Evolutionary conservation across 2,329 filamentous ascomycete species (phyloP).

Genomic region (Knoxdaviesia capensis): DNA sequence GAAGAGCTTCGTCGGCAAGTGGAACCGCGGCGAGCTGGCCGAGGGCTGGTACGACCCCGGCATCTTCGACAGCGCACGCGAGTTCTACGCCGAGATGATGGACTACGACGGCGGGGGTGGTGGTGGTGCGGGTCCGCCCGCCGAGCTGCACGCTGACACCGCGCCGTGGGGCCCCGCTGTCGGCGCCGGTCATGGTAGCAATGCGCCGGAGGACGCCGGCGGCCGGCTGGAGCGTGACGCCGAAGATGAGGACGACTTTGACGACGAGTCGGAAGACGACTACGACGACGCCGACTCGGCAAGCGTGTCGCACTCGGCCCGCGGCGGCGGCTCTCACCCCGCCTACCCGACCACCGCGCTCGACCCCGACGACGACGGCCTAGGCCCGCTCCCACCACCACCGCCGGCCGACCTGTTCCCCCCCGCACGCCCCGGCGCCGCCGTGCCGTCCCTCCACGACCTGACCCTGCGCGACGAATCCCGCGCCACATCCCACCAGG

Average conservation of each 20-base stretch:
- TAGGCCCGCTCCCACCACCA: conserved; percentile 1
- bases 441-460: conserved; percentile 56
- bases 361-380: conserved; percentile 20
- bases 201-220: too few species aligned
- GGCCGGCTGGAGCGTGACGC: background rate
- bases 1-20: conserved; percentile 84
- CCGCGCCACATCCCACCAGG: conserved; percentile 22
- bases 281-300: conserved; percentile 3
- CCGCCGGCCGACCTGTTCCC: conserved; percentile 8
- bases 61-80: conserved; percentile 25
- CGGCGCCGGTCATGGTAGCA: too few species aligned
- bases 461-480: conserved; percentile 41
- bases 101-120: too few species aligned
- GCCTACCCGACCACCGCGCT: background rate
- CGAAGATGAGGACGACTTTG: conserved; percentile 6
- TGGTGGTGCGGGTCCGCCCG: too few species aligned
- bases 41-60: conserved; percentile 86
- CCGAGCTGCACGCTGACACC: too few species aligned
- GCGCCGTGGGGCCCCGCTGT: too few species aligned
- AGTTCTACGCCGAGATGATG: background rate
- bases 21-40: conserved; percentile 75
- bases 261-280: conserved; percentile 3
- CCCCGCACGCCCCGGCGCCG: conserved; percentile 23
- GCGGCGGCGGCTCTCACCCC: too few species aligned
- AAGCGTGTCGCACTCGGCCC: too few species aligned